phyloP scores from a whole-genome alignment of 2,329 filamentous ascomycete genomes.

The Neopestalotiopsis clavispora region DNA sequence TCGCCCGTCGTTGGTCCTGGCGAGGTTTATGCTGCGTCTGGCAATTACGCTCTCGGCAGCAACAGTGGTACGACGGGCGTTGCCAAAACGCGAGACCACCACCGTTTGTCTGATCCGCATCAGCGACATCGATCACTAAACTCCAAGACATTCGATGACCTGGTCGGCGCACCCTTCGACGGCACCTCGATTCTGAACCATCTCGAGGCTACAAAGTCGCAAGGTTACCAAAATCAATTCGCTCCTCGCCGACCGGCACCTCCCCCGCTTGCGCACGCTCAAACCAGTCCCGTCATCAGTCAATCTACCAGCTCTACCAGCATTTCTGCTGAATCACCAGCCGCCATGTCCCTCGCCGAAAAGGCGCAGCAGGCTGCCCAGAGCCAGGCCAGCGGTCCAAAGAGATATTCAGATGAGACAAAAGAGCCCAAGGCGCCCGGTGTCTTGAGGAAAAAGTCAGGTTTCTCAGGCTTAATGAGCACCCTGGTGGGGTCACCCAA shows the following conservation, averaged over 20 bases:
- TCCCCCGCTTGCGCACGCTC: conserved; percentile 43
- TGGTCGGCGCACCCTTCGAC: conserved; percentile 71
- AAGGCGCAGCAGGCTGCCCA: conserved; percentile 50
- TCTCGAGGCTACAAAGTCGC: conserved; percentile 57
- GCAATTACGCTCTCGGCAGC: conserved; percentile 20
- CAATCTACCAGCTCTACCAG: conserved; percentile 60
- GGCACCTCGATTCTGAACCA: conserved; percentile 64
- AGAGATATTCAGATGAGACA: conserved; percentile 79
- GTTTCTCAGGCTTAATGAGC: conserved; percentile 86
- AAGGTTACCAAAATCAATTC: conserved; percentile 34
- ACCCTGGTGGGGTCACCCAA: conserved; percentile 83
- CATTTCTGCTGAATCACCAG: conserved; percentile 60
- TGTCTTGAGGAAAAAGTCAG: conserved; percentile 80
- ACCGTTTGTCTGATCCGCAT: conserved; percentile 38
- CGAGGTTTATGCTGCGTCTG: conserved; percentile 26
- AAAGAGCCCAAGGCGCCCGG: conserved; percentile 64
- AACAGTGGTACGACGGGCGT: conserved; percentile 19
- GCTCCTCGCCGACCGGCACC: conserved; percentile 32
- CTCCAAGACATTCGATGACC: conserved; percentile 58
- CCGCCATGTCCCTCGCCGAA: conserved; percentile 43
- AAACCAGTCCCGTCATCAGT: conserved; percentile 62
- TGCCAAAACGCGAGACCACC: conserved; percentile 24
- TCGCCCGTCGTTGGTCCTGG: conserved; percentile 26
- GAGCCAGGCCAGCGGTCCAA: conserved; percentile 57
- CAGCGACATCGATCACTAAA: conserved; percentile 42